A percentile compares a stretch with the other conserved stretches of the same genome.
phyloP scores from a whole-genome alignment of 805 yeast genomes.

The Candida nanaspora region DNA sequence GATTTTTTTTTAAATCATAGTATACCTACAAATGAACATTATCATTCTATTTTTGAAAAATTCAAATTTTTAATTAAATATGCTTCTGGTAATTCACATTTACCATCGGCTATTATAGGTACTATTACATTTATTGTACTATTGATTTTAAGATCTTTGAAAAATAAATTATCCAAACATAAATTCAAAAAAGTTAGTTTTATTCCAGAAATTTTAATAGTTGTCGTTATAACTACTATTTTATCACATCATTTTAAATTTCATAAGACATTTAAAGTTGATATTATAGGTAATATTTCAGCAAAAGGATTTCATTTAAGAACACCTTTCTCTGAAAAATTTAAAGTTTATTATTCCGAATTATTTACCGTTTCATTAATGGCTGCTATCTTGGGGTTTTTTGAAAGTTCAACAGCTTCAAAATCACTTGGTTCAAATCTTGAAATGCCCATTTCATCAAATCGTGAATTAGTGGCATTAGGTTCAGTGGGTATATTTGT shows the following conservation, averaged over 20 bases:
- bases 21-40: conserved; percentile 39
- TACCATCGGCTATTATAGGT: conserved; percentile 58
- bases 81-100: conserved; percentile 40
- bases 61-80: conserved; percentile 47
- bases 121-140: conserved; percentile 40
- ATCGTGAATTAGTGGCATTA: conserved; percentile 85
- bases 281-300: conserved; percentile 61
- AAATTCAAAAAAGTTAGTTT: conserved; percentile 43
- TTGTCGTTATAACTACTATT: conserved; percentile 56
- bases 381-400: conserved; percentile 81
- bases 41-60: conserved; percentile 70
- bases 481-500: conserved; percentile 68
- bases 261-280: conserved; percentile 44
- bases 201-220: conserved; percentile 78
- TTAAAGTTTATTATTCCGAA: conserved; percentile 41
- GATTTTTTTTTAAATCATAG: conserved; percentile 34
- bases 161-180: conserved; percentile 27
- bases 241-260: conserved; percentile 43
- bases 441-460: conserved; percentile 69
- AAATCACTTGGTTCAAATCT: conserved; percentile 75
- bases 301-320: conserved; percentile 42
- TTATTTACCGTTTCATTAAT: conserved; percentile 65
- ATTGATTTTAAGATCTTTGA: conserved; percentile 33
- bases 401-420: conserved; percentile 90
- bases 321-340: conserved; percentile 49